Base-by-base conservation (phyloP, 2,329 filamentous ascomycete genomes). In the Raffaelea ambrosiae region DNA sequence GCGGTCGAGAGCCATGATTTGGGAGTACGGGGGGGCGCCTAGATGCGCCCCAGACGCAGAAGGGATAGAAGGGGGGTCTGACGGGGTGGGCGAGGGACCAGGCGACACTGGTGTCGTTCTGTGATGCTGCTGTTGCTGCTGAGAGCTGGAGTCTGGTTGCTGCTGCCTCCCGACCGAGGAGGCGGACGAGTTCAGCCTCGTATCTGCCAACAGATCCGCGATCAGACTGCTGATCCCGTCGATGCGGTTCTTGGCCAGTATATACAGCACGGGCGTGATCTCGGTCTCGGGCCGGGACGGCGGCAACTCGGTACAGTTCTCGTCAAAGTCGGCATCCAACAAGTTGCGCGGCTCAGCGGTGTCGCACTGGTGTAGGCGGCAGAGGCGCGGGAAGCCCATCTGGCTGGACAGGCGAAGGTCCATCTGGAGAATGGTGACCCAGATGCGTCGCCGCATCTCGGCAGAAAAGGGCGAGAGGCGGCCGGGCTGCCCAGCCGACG, bases 371-470 rank as follows among this genome's bases (percentile, higher is more conserved):
- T 61, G 53, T 3, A 63, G 62, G 9, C 57, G 58, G 16, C 71
- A 61, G 52, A 71, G 61, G 3, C 66, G 62, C 3, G 71, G 71
- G 39, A 73, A 58, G 11, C 71, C 71, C 20, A 72, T 58, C 41
- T 70, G 66, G 21, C 64, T 65, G 0, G 68, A 68, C 4, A 68
- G 59, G 4, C 66, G 51, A 3, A 67, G 58, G 48, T 74, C 70
- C 18, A 70, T 54, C 56, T 68, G 66, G 41, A 59, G 60, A 2
- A 72, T 59, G 16, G 63, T 58, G 18, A 61, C 57, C 70, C 70
- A 74, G 1, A 65, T 50, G 9, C 71, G 60, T 18, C 71, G 62
- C 29, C 71, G 56, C 62, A 73, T 69, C 53, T 74, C 71, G 8
- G 66, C 66, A n/a, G 66, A 57, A 44, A 71, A 69, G 1, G 63